These are phyloP conservation scores for Coniochaeta sp. DNA, from an alignment of 2,329 filamentous ascomycete species.

Conservation along the genomic window DNA sequence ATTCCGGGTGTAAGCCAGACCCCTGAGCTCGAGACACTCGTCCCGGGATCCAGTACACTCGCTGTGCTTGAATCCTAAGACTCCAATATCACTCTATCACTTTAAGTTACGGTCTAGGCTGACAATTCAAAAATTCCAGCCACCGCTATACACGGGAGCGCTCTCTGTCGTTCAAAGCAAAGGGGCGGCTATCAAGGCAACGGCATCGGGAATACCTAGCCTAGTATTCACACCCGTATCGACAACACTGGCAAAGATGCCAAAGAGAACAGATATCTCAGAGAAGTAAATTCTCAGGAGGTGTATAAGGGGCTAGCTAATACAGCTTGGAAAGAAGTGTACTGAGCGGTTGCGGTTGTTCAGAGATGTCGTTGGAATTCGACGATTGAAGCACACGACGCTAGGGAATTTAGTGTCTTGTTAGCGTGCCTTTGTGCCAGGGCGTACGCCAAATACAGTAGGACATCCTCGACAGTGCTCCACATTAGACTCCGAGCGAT, in stretches of 20 bases:
- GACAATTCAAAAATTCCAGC: conserved; percentile 7
- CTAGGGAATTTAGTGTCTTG: background rate
- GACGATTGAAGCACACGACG: background rate
- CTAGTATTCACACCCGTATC: conserved; percentile 9
- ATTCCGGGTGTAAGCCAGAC: conserved; percentile 10
- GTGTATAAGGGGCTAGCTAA: too few species aligned
- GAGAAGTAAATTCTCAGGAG: background rate
- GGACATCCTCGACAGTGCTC: background rate
- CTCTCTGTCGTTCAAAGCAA: conserved; percentile 16
- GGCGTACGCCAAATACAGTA: too few species aligned
- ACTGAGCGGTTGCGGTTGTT: background rate
- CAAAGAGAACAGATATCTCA: background rate
- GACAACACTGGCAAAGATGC: background rate
- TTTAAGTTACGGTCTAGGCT: background rate
- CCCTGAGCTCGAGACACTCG: background rate
- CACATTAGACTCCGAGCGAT: background rate
- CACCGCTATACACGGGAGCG: conserved; percentile 18
- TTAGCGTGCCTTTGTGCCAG: too few species aligned
- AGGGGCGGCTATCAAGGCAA: conserved; percentile 16
- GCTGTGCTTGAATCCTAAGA: background rate
- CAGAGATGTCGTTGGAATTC: background rate
- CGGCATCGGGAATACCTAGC: conserved; percentile 14
- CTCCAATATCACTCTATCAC: too few species aligned
- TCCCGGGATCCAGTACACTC: background rate
- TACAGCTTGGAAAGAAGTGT: background rate